Base-by-base conservation (phyloP, 805 yeast genomes). In the Saccharomycopsis synnaedendra region DNA sequence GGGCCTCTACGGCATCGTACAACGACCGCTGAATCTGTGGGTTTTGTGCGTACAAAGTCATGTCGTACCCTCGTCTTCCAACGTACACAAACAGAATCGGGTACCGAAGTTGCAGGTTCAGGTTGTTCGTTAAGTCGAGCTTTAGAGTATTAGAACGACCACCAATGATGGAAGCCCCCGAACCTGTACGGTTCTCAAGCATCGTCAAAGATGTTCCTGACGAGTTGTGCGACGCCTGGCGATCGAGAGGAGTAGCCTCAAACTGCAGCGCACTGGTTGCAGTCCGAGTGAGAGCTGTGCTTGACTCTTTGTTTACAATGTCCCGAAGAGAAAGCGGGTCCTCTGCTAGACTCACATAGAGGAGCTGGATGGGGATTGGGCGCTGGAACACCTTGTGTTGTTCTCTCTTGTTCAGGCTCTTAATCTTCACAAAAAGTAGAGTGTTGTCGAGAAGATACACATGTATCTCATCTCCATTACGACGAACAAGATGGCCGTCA, bases 371-470 rank as follows among this genome's bases (percentile, higher is more conserved):
- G 36, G 89, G 93, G 33, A 86, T 81, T 3, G 96, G 95, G 57
- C 89, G 75, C 58, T 90, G 93, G 63, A 83, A 85, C 9, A 90
- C 97, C 58, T 88, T 83, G 58, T 84, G 83, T 53, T 85, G 94
- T 58, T 90, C 97, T 58, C 95, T 76, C 64, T 88, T 88, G 61
- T 85, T 89, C 46, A 85, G 87, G 10, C 83, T 71, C 62, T 90
- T 94, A 46, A 83, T 82, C 58, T 90, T 82, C 27, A 87, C 89
- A 61, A 93, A 82, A 47, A 93, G 66, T 30, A 93, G 61, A 43
- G 90, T 86, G 63, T 93, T 93, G 60, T 93, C 98, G 58, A 93
- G 78, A 40, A 93, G 60, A 60, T 89, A 90, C 37, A 85, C 79
- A 55, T 87, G 95, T 48, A 93, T 83, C 54, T 80, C 88, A 53